phyloP scores from a whole-genome alignment of 1,139 yeast genomes.

The Zygosaccharomyces pseudobailii region DNA sequence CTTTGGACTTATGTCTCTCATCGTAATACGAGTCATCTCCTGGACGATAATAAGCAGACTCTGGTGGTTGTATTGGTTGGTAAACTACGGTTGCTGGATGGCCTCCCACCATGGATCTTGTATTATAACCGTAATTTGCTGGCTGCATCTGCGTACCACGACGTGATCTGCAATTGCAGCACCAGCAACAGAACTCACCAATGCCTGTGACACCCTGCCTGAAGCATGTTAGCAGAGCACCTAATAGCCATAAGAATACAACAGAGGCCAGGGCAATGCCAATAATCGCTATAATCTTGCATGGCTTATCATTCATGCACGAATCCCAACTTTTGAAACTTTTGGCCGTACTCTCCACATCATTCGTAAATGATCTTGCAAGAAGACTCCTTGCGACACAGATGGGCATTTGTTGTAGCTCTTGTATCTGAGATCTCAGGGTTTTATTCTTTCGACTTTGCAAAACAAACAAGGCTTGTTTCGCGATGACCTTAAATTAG shows the following conservation, averaged over 20 bases:
- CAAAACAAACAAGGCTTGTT: slow-evolving; percentile 1
- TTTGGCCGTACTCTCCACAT: slow-evolving; percentile 40
- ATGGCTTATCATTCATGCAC: slow-evolving; percentile 71
- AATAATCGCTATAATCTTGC: slow-evolving; percentile 76
- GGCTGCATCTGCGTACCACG: slow-evolving; percentile 11
- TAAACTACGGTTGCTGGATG: slow-evolving; percentile 27
- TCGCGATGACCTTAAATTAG: slow-evolving; percentile 4
- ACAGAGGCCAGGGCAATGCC: slow-evolving; percentile 55
- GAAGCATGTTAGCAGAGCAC: slow-evolving; percentile 39
- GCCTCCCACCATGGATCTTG: slow-evolving; percentile 9
- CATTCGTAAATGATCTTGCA: slow-evolving; percentile 21
- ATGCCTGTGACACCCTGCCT: slow-evolving; percentile 40
- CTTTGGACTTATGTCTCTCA: slow-evolving; percentile 18
- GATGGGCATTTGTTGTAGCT: slow-evolving; percentile 5
- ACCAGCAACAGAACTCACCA: slow-evolving; percentile 39
- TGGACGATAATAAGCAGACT: slow-evolving; percentile 21
- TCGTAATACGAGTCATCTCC: slow-evolving; percentile 20
- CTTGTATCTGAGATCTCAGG: background rate
- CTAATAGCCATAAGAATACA: slow-evolving; percentile 38
- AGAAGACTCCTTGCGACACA: slow-evolving; percentile 11
- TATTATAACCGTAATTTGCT: slow-evolving; percentile 14
- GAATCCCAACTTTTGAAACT: slow-evolving; percentile 68
- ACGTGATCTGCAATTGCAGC: slow-evolving; percentile 33
- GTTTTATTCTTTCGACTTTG: background rate
- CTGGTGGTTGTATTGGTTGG: slow-evolving; percentile 31